Evolutionary conservation across 1,284 basidiomycete species (phyloP), one percentile per base, ranked within the genome.

Genomic region (Fomitiporia mediterranea): DNA sequence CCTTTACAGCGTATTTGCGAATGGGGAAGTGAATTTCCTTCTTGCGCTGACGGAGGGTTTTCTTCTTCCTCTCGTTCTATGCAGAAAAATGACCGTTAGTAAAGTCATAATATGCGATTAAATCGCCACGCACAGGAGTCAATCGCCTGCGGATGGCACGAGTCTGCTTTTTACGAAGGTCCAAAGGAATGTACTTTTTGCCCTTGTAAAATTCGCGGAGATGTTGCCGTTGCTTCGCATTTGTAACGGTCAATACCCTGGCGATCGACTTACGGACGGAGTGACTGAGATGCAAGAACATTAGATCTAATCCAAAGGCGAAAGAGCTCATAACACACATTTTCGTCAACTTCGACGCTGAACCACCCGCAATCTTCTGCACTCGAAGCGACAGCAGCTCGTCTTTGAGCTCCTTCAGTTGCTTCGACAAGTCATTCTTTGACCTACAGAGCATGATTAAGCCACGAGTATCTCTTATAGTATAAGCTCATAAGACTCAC

Each of bases 251-350:
- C 77, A 98, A 77, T 64, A 99, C 96, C 61, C 97, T 94, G 63
- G 97, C 97, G 70, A 99, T 95, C 65, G 94, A 96, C 81, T 99
- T 99, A 82, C 97, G 95, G 73, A 98, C 91, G 66, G 91, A 83
- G 77, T 91, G 88, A 77, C 96, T 99, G 69, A 9, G 25, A 34
- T 59, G 53, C 19, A 42, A 59, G 54, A 25, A 61, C 53, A 35
- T 37, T 44, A 34, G 50, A 11, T 59, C 35, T 55, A 30, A 53
- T 13, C 17, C 15, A 4, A 9, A 28, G 17, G 19, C 15, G 30
- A 53, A 25, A 43, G 37, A 52, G 13, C 21, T 42, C 21, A 40
- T 58, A 35, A 79, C 91, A 72, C 74, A 98, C 96, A 99, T 98
- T 79, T 92, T 94, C 68, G 92, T 95, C 68, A 99, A 83, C 81